A percentile compares a stretch with the other conserved stretches of the same genome.
These are phyloP conservation scores for Penicillium lividum DNA, from an alignment of 495 filamentous ascomycete species.

Conservation along the genomic window DNA sequence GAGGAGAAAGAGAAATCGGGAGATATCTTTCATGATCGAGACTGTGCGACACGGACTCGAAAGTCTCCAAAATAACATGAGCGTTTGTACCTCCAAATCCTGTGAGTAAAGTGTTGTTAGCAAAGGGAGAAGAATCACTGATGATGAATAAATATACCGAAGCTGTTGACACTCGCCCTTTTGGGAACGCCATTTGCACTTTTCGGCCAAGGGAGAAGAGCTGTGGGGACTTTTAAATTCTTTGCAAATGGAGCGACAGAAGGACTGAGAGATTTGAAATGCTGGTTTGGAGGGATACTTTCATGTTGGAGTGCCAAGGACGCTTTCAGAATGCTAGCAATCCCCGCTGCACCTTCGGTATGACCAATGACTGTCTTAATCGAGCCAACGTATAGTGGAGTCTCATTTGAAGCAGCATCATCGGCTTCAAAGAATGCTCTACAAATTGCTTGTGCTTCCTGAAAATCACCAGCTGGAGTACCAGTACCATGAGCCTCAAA, in stretches of 20 bases:
- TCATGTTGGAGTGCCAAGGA: slow-evolving; percentile 47
- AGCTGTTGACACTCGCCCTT: slow-evolving; percentile 31
- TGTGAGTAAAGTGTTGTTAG: slow-evolving; percentile 24
- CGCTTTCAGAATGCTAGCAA: slow-evolving; percentile 60
- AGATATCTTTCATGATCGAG: not conserved
- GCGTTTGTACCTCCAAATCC: slow-evolving; percentile 44
- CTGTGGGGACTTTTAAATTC: slow-evolving; percentile 45
- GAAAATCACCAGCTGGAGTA: slow-evolving; percentile 60
- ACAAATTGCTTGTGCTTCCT: slow-evolving; percentile 45
- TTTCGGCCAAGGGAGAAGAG: not conserved
- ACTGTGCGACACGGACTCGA: not conserved
- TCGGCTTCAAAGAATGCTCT: slow-evolving; percentile 26
- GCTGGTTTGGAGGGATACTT: slow-evolving; percentile 54
- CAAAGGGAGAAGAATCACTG: not conserved
- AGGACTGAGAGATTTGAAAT: slow-evolving; percentile 50
- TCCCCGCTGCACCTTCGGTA: slow-evolving; percentile 51
- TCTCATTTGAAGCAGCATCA: slow-evolving; percentile 28
- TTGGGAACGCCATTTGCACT: slow-evolving; percentile 15
- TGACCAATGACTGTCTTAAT: slow-evolving; percentile 28
- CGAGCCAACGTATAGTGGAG: not conserved
- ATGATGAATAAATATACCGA: not conserved
- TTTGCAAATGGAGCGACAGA: slow-evolving; percentile 39
- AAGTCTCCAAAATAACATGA: slow-evolving; percentile 42
- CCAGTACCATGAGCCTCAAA: slow-evolving; percentile 53
- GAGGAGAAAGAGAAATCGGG: not conserved